These are phyloP conservation scores for Lentinula raphanica DNA, from an alignment of 768 basidiomycete species.

Conservation along the genomic window DNA sequence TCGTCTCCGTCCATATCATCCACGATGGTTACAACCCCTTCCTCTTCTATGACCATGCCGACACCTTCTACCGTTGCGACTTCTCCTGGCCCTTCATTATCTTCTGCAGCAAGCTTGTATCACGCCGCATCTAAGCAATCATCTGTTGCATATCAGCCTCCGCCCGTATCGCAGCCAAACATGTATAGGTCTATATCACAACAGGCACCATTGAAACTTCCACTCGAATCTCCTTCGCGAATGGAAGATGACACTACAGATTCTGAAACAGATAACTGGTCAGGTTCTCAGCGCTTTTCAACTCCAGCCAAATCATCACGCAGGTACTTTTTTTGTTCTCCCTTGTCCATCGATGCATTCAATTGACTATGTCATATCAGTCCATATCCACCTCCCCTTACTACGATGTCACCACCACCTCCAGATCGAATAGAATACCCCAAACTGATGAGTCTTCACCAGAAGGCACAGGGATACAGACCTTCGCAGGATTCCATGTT, in stretches of 20 bases:
- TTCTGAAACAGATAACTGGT: neutral
- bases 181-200: constrained; percentile 23
- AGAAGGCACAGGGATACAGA: constrained; percentile 70
- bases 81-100: neutral
- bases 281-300: neutral
- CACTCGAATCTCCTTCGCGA: constrained; percentile 60
- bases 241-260: constrained; percentile 47
- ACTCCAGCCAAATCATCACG: neutral
- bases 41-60: constrained; percentile 12
- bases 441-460: constrained; percentile 74
- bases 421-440: constrained; percentile 55
- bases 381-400: constrained; percentile 52
- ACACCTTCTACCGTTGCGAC: constrained; percentile 5
- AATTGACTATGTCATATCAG: neutral
- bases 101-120: neutral
- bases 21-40: neutral
- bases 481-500: constrained; percentile 81
- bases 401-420: constrained; percentile 68
- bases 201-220: constrained; percentile 39
- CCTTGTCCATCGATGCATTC: neutral
- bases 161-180: constrained; percentile 28
- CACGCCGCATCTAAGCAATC: constrained; percentile 10
- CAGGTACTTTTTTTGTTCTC: neutral
- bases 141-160: constrained; percentile 23
- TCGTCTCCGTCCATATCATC: constrained; percentile 14